Conservation (phyloP, 2,329 filamentous ascomycete species). For the Aspergillus floridensis region DNA sequence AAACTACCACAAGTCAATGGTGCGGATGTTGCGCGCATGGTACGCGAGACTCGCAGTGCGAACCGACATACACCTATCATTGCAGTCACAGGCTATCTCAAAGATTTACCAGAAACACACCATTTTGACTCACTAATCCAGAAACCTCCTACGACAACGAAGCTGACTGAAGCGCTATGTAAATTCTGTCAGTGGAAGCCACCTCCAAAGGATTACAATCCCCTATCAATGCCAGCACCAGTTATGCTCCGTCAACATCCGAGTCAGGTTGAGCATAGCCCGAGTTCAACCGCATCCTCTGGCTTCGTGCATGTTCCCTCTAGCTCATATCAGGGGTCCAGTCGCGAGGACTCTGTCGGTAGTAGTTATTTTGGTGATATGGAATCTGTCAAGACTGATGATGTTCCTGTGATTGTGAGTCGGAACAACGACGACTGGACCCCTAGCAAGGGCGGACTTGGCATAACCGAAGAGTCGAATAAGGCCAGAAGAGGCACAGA, state of each 20-base stretch:
- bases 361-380: constrained; percentile 80
- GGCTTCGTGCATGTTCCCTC: constrained; percentile 67
- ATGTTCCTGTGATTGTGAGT: constrained; percentile 71
- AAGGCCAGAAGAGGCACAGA: constrained; percentile 22
- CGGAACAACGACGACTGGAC: constrained; percentile 77
- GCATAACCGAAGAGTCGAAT: constrained; percentile 64
- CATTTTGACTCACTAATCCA: constrained; percentile 95
- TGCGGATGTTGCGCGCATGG: constrained; percentile 94
- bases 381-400: constrained; percentile 74
- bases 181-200: constrained; percentile 92
- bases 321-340: constrained; percentile 74
- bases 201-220: constrained; percentile 57
- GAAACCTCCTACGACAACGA: constrained; percentile 91
- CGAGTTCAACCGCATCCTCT: constrained; percentile 75
- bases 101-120: constrained; percentile 90
- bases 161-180: constrained; percentile 82
- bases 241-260: constrained; percentile 66
- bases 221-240: constrained; percentile 56
- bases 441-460: constrained; percentile 63
- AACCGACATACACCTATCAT: constrained; percentile 95
- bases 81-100: constrained; percentile 95
- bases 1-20: constrained; percentile 93
- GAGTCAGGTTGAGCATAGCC: constrained; percentile 70
- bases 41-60: constrained; percentile 91
- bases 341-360: constrained; percentile 82